These are phyloP conservation scores for Alternaria burnsii DNA, from an alignment of 2,329 filamentous ascomycete species.

Conservation along the genomic window DNA sequence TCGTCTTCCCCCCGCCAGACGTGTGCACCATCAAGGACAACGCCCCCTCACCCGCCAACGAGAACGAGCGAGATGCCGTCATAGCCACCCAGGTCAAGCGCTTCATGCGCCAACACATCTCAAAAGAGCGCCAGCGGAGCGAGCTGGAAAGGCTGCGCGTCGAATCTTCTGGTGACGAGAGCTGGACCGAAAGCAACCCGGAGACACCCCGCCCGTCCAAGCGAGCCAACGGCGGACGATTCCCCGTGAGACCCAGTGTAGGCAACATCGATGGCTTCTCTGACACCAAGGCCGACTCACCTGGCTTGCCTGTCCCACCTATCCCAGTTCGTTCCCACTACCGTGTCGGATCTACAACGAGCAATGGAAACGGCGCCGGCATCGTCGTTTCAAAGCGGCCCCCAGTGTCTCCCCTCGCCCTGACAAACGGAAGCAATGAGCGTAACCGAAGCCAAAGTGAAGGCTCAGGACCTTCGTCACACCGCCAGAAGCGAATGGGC, in stretches of 20 bases:
- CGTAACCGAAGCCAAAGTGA: constrained; percentile 71
- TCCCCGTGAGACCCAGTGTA: constrained; percentile 73
- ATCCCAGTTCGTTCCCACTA: constrained; percentile 85
- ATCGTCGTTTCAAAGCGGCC: constrained; percentile 68
- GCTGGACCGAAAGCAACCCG: constrained; percentile 69
- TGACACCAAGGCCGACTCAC: constrained; percentile 53
- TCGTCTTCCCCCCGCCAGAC: constrained; percentile 73
- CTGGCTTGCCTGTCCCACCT: constrained; percentile 66
- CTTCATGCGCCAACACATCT: constrained; percentile 60
- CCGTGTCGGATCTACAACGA: constrained; percentile 74
- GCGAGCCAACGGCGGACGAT: constrained; percentile 63
- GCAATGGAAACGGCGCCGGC: constrained; percentile 50
- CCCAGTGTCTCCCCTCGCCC: constrained; percentile 73
- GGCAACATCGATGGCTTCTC: constrained; percentile 67
- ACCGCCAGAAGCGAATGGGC: constrained; percentile 67
- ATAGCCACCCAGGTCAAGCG: constrained; percentile 68
- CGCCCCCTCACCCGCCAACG: constrained; percentile 58
- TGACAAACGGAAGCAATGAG: constrained; percentile 72
- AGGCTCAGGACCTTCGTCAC: constrained; percentile 61
- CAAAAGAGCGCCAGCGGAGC: constrained; percentile 43
- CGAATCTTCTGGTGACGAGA: constrained; percentile 58
- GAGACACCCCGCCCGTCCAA: constrained; percentile 79
- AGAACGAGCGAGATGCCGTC: constrained; percentile 67
- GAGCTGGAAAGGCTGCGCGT: constrained; percentile 47
- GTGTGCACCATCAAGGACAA: constrained; percentile 53